Evolutionary conservation across 2,329 filamentous ascomycete species (phyloP), one percentile per base, ranked within the genome.

Genomic region (Paecilomyces formosus): DNA sequence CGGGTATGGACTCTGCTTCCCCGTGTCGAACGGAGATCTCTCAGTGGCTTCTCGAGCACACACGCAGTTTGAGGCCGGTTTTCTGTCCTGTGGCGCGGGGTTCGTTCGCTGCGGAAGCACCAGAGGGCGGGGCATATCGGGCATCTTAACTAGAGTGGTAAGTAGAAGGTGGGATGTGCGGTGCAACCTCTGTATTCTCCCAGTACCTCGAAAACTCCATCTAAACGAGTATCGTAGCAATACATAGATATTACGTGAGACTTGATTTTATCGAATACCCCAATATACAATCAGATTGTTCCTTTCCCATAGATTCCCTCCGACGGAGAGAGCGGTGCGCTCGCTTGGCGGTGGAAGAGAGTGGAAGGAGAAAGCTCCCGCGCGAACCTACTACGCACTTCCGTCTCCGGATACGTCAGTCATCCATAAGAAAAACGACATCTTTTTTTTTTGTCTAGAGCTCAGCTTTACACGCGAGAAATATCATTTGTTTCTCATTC

Each of bases 301-400:
- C 3, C 24, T 26, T 3, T 26, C 2, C 5, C 1, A 15, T 45
- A 45, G 35, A 45, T 18, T 45, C 39, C n/a, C n/a, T 5, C 35
- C 15, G 5, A 53, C 11, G 28, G 51, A 6, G 51, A n/a, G 22
- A 30, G 28, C 51, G 22, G 28, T 26, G 51, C 18, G 22, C 21
- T 18, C n/a, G 21, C 15, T 51, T 30, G 35, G 45, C 22, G 45
- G 55, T 56, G 55, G 59, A 57, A 62, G 50, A 49, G 31, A 26
- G 56, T 60, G 56, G 60, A 61, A 61, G 35, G 39, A 26, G 49
- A 51, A 52, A 58, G 58, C 45, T 54, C 12, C 49, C 22, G 22
- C 58, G 55, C 57, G 60, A 61, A 61, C 53, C 18, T 55, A 33
- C 60, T 53, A 54, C 33, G 28, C 30, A 54, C 13, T 13, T 54